These are phyloP conservation scores for Plasmodium berghei DNA, from an alignment of 169 alveolate genomes.

Conservation along the genomic window DNA sequence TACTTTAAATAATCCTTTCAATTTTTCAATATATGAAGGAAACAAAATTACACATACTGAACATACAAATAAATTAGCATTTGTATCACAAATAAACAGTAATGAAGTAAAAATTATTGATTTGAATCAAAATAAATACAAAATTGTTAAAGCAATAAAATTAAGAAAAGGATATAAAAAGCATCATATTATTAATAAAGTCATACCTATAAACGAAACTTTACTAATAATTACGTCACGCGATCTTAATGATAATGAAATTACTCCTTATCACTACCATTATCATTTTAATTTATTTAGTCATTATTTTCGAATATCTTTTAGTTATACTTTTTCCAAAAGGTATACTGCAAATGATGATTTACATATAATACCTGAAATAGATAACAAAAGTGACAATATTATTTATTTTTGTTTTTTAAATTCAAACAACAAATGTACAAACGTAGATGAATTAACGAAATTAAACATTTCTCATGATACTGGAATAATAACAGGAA, in stretches of 20 bases:
- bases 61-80: conserved; percentile 51
- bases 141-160: conserved; percentile 48
- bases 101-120: conserved; percentile 74
- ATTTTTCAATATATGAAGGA: conserved; percentile 57
- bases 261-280: conserved; percentile 23
- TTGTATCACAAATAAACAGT: conserved; percentile 69
- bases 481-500: conserved; percentile 63
- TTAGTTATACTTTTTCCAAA: conserved; percentile 46
- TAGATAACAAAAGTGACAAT: conserved; percentile 43
- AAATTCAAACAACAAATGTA: conserved; percentile 39
- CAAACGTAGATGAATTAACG: conserved; percentile 65
- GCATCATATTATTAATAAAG: conserved; percentile 37
- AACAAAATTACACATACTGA: conserved; percentile 24
- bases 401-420: conserved; percentile 63
- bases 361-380: conserved; percentile 56
- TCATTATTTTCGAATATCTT: conserved; percentile 59
- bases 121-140: conserved; percentile 52
- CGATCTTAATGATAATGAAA: conserved; percentile 12
- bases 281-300: conserved; percentile 70
- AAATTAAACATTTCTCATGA: conserved; percentile 46
- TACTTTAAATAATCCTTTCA: conserved; percentile 25
- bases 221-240: conserved; percentile 69
- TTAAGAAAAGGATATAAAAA: conserved; percentile 49
- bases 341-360: conserved; percentile 46
- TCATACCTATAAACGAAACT: conserved; percentile 44